Percentiles rank a stretch among this genome's conserved stretches.
Conservation (phyloP, 2,329 filamentous ascomycete species). For the Diplodia scrobiculata region DNA sequence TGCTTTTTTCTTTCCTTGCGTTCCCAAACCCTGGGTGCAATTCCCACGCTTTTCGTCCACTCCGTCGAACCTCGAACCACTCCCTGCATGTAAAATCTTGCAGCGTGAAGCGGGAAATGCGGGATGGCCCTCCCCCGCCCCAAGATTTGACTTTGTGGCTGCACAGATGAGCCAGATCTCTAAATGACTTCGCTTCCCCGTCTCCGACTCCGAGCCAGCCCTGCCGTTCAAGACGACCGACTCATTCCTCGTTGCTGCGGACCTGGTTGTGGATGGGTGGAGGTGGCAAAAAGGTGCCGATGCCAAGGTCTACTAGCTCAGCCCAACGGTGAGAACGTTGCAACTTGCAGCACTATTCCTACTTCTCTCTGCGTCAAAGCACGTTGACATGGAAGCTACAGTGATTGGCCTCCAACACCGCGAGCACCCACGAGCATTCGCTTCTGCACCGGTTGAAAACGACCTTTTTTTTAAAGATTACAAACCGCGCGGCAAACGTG, state of each 20-base stretch:
- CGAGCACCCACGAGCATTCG: background rate
- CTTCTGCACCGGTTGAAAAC: background rate
- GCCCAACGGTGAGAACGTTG: background rate
- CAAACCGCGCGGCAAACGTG: background rate
- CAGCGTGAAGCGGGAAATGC: background rate
- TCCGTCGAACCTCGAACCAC: background rate
- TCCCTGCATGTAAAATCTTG: background rate
- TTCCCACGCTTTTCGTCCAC: background rate
- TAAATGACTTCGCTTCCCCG: background rate
- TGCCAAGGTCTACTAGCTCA: constrained; percentile 6
- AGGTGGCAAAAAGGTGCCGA: constrained; percentile 9
- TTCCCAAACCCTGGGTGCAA: background rate
- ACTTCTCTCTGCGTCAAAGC: background rate
- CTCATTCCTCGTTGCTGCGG: background rate
- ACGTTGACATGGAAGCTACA: background rate
- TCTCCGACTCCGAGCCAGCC: background rate
- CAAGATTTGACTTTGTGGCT: background rate
- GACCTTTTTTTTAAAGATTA: background rate
- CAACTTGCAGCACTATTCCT: background rate
- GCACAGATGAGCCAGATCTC: background rate
- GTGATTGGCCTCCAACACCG: background rate
- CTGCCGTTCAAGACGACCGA: background rate
- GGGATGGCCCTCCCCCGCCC: background rate
- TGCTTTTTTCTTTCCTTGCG: background rate
- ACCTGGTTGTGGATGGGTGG: background rate